Conservation (phyloP, 208 protist species). For the Trypanosoma conorhini region DNA sequence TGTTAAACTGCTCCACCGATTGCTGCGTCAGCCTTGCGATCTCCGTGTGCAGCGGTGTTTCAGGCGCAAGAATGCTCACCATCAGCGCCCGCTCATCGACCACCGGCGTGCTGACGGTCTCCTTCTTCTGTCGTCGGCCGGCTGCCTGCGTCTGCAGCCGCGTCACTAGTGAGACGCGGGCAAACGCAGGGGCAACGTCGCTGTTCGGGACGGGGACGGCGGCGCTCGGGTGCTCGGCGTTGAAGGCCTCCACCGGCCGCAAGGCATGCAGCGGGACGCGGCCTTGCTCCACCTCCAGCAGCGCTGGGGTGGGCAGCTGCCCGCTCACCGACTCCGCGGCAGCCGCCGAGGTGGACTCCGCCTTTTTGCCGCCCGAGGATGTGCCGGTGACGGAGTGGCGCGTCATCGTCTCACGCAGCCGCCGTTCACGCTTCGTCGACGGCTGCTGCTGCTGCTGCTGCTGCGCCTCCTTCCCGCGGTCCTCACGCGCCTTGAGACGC, state of each 20-base stretch:
- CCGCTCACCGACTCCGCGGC: background rate
- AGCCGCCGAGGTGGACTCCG: background rate
- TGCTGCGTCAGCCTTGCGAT: conserved; percentile 52
- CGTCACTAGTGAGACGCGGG: conserved; percentile 20
- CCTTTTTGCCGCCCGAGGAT: background rate
- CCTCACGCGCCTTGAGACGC: conserved; percentile 51
- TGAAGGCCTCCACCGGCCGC: conserved; percentile 57
- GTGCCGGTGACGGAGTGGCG: conserved; percentile 22
- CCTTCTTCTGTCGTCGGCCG: conserved; percentile 5
- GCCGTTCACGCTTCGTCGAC: conserved; percentile 37
- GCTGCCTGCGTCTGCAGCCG: background rate
- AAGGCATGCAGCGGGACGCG: conserved; percentile 56
- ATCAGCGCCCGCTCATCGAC: conserved; percentile 13
- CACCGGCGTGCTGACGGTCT: background rate
- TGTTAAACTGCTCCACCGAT: conserved; percentile 45
- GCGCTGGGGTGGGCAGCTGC: background rate
- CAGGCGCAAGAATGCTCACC: conserved; percentile 54
- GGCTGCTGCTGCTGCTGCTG: conserved; percentile 17
- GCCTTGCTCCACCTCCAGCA: conserved; percentile 49
- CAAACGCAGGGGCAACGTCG: conserved; percentile 19
- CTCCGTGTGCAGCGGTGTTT: conserved; percentile 56
- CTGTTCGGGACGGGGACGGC: conserved; percentile 23
- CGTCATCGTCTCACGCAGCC: conserved; percentile 62
- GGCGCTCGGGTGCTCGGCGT: conserved; percentile 46
- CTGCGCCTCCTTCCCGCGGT: conserved; percentile 38